A percentile compares a stretch with the other conserved stretches of the same genome.
Evolutionary conservation across 768 basidiomycete species (phyloP).

Genomic region (Fibroporia radiculosa): DNA sequence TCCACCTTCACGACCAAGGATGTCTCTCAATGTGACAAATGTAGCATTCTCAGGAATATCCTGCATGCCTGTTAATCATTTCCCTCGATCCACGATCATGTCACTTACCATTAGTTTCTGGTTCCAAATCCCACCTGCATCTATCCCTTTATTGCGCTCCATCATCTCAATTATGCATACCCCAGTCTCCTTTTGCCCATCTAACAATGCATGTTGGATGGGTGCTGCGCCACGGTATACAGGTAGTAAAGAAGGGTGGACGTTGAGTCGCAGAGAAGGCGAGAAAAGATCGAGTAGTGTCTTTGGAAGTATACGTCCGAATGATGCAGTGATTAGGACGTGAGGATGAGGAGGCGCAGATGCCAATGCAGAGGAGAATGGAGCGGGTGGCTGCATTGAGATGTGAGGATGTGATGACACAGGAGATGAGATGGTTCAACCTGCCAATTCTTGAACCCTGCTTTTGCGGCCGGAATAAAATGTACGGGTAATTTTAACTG

Average conservation of each 20-base stretch:
- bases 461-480: constrained; percentile 50
- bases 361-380: constrained; percentile 33
- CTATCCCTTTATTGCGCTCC: constrained; percentile 61
- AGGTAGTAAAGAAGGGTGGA: constrained; percentile 86
- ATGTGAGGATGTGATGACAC: neutral
- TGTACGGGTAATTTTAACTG: constrained; percentile 46
- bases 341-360: constrained; percentile 30
- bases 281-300: constrained; percentile 56
- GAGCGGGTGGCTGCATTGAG: constrained; percentile 12
- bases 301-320: constrained; percentile 75
- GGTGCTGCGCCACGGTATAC: constrained; percentile 87
- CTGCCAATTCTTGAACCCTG: constrained; percentile 58
- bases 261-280: constrained; percentile 58
- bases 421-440: constrained; percentile 23
- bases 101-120: constrained; percentile 38
- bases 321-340: constrained; percentile 81
- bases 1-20: constrained; percentile 59
- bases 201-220: constrained; percentile 74
- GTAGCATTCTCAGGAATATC: constrained; percentile 39
- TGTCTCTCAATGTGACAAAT: constrained; percentile 49
- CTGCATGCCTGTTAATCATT: constrained; percentile 29
- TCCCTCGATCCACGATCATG: neutral
- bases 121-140: constrained; percentile 70
- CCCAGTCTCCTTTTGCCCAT: constrained; percentile 61
- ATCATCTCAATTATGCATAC: constrained; percentile 79